Percentiles rank a stretch among this genome's conserved stretches.
Evolutionary conservation across 1,284 basidiomycete genomes (phyloP).

Genomic region (Apiotrichum domesticum): DNA sequence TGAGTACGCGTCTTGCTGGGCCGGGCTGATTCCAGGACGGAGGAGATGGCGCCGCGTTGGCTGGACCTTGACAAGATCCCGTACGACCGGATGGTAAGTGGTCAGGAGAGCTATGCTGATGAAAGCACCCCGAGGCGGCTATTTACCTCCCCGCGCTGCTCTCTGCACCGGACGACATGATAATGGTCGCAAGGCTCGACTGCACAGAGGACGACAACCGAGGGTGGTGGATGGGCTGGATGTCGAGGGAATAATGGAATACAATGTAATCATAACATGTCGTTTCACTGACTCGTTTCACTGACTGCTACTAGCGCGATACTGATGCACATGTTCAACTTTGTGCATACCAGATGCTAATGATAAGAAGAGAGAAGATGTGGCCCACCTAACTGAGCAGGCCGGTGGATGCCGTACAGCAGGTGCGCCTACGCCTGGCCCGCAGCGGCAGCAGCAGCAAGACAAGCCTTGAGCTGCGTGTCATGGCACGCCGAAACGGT

Average conservation of each 20-base stretch:
- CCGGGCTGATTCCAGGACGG: not conserved
- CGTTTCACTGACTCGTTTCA: no score
- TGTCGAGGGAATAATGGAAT: not conserved
- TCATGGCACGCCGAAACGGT: slow-evolving; percentile 22
- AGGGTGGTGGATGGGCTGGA: slow-evolving; percentile 1
- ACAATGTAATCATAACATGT: no score
- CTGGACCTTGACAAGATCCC: not conserved
- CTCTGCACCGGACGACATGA: not conserved
- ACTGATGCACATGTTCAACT: no score
- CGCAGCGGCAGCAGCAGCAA: not conserved
- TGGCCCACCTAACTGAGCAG: no score
- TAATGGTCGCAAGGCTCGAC: not conserved
- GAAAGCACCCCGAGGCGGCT: not conserved
- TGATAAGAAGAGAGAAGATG: no score
- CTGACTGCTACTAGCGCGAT: no score
- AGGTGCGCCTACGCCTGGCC: not conserved
- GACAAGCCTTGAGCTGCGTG: slow-evolving; percentile 3
- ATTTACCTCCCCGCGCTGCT: not conserved
- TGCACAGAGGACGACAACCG: not conserved
- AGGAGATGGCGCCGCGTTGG: not conserved
- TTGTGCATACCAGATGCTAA: no score
- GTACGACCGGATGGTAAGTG: not conserved
- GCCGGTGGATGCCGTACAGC: no score
- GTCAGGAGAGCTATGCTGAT: not conserved
- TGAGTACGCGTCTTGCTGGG: not conserved